phyloP scores from a whole-genome alignment of 805 yeast species.

The Candida patagonica region DNA sequence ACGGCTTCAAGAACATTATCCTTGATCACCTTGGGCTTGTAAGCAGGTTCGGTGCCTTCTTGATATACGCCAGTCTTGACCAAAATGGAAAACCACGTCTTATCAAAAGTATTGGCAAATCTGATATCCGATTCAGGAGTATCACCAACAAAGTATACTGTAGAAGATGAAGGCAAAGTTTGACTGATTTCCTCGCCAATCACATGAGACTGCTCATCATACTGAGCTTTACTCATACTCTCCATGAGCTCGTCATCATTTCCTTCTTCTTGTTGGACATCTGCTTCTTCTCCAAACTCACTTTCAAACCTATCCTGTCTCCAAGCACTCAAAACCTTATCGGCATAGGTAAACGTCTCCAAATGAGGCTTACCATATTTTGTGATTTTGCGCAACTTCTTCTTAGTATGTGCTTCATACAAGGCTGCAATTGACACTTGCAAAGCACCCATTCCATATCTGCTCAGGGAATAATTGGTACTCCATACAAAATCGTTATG shows the following conservation, averaged over 20 bases:
- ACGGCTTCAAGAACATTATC: constrained; percentile 76
- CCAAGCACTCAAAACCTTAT: constrained; percentile 68
- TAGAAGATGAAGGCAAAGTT: constrained; percentile 72
- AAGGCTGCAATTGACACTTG: constrained; percentile 82
- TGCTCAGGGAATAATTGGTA: constrained; percentile 66
- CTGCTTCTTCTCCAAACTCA: constrained; percentile 40
- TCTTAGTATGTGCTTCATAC: constrained; percentile 77
- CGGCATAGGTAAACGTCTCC: constrained; percentile 78
- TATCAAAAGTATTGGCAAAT: constrained; percentile 80
- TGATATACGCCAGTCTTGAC: constrained; percentile 85
- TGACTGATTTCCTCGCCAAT: constrained; percentile 34
- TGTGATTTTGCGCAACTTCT: constrained; percentile 58
- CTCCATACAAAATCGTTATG: constrained; percentile 94
- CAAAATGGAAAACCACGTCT: constrained; percentile 74
- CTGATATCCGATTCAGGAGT: constrained; percentile 85
- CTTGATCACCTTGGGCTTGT: constrained; percentile 65
- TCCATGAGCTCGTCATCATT: constrained; percentile 33
- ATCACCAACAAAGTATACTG: constrained; percentile 84
- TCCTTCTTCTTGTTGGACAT: constrained; percentile 25
- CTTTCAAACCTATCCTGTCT: constrained; percentile 68
- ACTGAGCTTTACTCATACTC: background rate
- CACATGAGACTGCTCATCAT: constrained; percentile 30
- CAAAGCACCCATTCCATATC: constrained; percentile 93
- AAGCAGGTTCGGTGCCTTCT: constrained; percentile 69
- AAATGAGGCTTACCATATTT: constrained; percentile 86